A percentile compares a stretch with the other conserved stretches of the same genome.
These are phyloP conservation scores for Rhizoclosmatium globosum DNA, from an alignment of 192 early-diverging fungal genomes.

Conservation along the genomic window DNA sequence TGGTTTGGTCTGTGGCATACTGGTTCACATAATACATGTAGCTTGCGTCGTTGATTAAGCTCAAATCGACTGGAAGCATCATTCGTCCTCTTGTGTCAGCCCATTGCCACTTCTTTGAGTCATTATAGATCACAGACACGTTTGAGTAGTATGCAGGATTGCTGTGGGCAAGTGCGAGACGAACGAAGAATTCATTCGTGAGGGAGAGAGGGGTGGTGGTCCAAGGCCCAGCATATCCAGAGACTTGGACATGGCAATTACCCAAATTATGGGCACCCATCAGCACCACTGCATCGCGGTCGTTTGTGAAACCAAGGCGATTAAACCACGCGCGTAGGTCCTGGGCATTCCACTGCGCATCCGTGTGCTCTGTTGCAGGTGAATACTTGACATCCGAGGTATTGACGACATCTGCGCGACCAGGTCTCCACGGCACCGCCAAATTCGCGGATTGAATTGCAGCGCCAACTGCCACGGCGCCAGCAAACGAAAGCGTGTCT, in stretches of 20 bases:
- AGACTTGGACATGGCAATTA: conserved; percentile 67
- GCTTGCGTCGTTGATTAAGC: conserved; percentile 24
- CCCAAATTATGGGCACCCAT: conserved; percentile 76
- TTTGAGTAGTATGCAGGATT: conserved; percentile 21
- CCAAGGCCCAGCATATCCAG: conserved; percentile 66
- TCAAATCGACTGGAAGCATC: conserved; percentile 9
- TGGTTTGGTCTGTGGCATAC: conserved; percentile 28
- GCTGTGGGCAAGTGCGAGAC: conserved; percentile 2
- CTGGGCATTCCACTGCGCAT: neutral
- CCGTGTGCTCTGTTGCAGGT: neutral
- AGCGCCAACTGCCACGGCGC: neutral
- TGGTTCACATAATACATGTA: conserved; percentile 17
- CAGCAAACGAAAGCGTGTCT: conserved; percentile 4
- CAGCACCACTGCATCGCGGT: conserved; percentile 75
- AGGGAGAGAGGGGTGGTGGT: conserved; percentile 46
- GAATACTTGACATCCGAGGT: neutral
- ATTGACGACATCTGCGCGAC: conserved; percentile 5
- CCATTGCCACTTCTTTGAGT: neutral
- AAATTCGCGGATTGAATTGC: neutral
- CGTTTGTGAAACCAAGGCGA: conserved; percentile 62
- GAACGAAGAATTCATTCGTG: conserved; percentile 57
- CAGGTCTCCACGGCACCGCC: neutral
- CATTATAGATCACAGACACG: neutral
- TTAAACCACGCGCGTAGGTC: neutral
- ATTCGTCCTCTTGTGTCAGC: conserved; percentile 6